Base-by-base conservation (phyloP, 768 basidiomycete genomes). In the Pulveroboletus ravenelii region DNA sequence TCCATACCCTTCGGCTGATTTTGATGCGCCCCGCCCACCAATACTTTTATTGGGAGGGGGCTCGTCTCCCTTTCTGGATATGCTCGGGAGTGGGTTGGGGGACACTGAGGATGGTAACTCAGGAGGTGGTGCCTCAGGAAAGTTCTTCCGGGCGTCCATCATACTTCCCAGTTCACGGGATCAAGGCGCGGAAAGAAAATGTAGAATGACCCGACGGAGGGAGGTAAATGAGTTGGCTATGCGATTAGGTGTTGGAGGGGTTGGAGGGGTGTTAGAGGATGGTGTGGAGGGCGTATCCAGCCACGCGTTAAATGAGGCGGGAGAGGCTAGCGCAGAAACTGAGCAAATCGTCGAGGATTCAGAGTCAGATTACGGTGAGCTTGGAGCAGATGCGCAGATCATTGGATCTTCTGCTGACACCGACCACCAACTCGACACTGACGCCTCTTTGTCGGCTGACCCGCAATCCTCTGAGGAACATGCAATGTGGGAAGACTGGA, bases 161-260 rank as follows among this genome's bases (percentile, higher is more conserved):
- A 60, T 92, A 25, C 81, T 92, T 7, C 91, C 90, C 5, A 63
- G 69, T 15, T 62, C 68, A 3, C 80, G 90, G 12, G 82, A 84
- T 10, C 62, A 73, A 25, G 56, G 61, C 2, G 67, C 71, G 10
- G 90, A 93, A 62, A 75, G 73, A 39, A 66, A 71, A 8, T 78
- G 73, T 44, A 79, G 90, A 41, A 73, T 84, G 52, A 69, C 71
- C 4, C 73, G 90, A 32, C 74, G 90, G 50, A 73, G 80, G 50
- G 85, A 91, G 57, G 80, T 90, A 48, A 93, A 93, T 63, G 84
- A 89, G 59, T 69, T 93, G 40, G 83, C 80, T 0, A 85, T 89
- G 76, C 80, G 87, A n/a, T 89, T 90, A 82, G 90, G 81, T 6
- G 74, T 91, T 34, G 87, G 85, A 31, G 78, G 79, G 0, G 76